A percentile compares a stretch with the other conserved stretches of the same genome.
phyloP scores from a whole-genome alignment of 2,329 filamentous ascomycete genomes.

The Venturia aucupariae region DNA sequence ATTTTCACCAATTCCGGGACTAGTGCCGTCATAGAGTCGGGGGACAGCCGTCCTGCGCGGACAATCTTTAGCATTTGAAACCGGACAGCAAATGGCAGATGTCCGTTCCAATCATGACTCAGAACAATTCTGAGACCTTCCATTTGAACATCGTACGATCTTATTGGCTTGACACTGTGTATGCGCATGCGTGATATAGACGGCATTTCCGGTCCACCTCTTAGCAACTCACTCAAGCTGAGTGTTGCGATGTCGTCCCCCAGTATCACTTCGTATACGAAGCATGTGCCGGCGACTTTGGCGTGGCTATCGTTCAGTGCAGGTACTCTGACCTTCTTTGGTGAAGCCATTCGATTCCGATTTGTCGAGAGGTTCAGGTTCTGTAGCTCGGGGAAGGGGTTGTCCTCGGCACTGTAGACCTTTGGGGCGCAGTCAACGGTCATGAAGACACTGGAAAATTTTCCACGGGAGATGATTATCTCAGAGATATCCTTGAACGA shows the following conservation, averaged over 20 bases:
- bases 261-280: constrained; percentile 39
- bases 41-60: constrained; percentile 5
- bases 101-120: constrained; percentile 1
- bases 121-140: constrained; percentile 12
- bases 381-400: constrained; percentile 12
- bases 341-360: constrained; percentile 10
- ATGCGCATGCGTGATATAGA: constrained; percentile 20
- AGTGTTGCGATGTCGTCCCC: constrained; percentile 20
- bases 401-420: constrained; percentile 13
- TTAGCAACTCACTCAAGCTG: constrained; percentile 20
- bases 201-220: constrained; percentile 24
- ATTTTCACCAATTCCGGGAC: constrained; percentile 18
- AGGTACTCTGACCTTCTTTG: constrained; percentile 25
- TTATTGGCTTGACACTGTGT: constrained; percentile 12
- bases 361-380: neutral
- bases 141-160: constrained; percentile 12
- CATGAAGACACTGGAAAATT: neutral
- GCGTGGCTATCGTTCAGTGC: constrained; percentile 29
- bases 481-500: constrained; percentile 26
- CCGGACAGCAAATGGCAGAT: constrained; percentile 12
- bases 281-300: constrained; percentile 36
- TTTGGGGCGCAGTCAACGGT: constrained; percentile 10
- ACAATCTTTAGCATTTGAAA: constrained; percentile 14
- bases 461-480: constrained; percentile 14
- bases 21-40: neutral